Base-by-base conservation (phyloP, 2,329 filamentous ascomycete species). In the Microcyclosporella mali region DNA sequence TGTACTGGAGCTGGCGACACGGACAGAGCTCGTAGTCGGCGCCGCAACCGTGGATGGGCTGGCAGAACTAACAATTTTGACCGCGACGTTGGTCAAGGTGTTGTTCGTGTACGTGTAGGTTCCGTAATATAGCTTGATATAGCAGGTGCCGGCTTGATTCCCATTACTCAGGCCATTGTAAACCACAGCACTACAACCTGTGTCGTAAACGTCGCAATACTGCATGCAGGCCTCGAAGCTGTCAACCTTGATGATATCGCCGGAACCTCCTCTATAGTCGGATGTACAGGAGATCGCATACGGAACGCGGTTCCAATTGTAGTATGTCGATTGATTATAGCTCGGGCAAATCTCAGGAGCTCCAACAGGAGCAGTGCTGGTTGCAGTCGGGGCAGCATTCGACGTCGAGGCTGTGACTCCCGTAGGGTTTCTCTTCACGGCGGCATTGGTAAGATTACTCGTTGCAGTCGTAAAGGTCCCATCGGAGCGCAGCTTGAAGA, bases 31-130 rank as follows among this genome's bases (percentile, higher is more conserved):
- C 9, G 9, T 25, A 25, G 6, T 25, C 21, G 21, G 9, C 9
- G 21, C 9, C 21, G 21, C 21, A 25, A 9, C 21, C 21, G 21
- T 36, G 29, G 33, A 43, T 6, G 48, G 33, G 28, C 31, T 36
- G 12, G 40, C 11, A 11, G 39, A 17, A 21, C 16, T 11, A 17
- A 21, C 7, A 9, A 25, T 25, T 9, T 25, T 25, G 6, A 25
- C 21, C 4, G 35, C 21, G 11, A 25, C 21, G 19, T 28, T 28
- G n/a, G 19, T 27, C 2, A 10, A 14, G n/a, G 17, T n/a, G 27
- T 25, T 38, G 35, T 7, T 38, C 16, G 35, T 15, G 16, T 17
- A 10, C 6, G n/a, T 12, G 15, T 14, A 32, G 4, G 4, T 12
- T n/a, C 30, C 30, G 6, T n/a, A 16, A 12, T 6, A 4, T 12